Evolutionary conservation across 2,329 filamentous ascomycete genomes (phyloP), one percentile per base, ranked within the genome.

Genomic region (Aspergillus sp.): DNA sequence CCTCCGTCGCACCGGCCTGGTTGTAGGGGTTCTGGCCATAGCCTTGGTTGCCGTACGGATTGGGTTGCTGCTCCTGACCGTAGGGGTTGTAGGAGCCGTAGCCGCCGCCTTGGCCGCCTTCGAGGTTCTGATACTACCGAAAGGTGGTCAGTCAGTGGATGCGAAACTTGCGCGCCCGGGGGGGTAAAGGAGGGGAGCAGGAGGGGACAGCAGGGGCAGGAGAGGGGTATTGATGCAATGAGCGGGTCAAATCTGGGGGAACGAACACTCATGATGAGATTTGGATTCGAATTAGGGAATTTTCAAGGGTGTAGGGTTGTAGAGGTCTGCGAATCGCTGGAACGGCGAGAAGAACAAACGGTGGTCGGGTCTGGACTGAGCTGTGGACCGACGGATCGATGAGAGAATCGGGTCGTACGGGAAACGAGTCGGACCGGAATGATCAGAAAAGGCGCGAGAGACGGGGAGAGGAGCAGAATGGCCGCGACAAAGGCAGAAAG

Each of bases 31-130:
- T 64, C 60, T 62, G 67, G 55, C 64, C 65, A 51, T 70, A 67
- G 51, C 61, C 65, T 50, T 75, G 71, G 58, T 71, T 64, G 31
- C 65, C 71, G 61, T 71, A 68, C 39, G 66, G 68, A 62, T 73
- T 72, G 59, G 56, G 73, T 60, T 72, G 67, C 60, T 69, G 64
- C 56, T 73, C 73, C 45, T 47, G 45, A 68, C 69, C 71, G 58
- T 85, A 86, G 53, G 84, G 84, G 72, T 85, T 84, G 71, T 81
- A 84, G 63, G 83, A 80, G 71, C 80, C 81, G 70, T 84, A 84
- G 69, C 80, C 78, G 69, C 80, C 78, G 31, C 71, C 71, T 57
- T 73, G 67, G 56, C 64, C 67, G 58, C 70, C 70, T 54, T 71
- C 67, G 59, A 71, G 68, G 61, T 63, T 65, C 63, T 71, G 63